A percentile compares a stretch with the other conserved stretches of the same genome.
Evolutionary conservation across 2,329 filamentous ascomycete genomes (phyloP).

Genomic region (Xylaria sp.): DNA sequence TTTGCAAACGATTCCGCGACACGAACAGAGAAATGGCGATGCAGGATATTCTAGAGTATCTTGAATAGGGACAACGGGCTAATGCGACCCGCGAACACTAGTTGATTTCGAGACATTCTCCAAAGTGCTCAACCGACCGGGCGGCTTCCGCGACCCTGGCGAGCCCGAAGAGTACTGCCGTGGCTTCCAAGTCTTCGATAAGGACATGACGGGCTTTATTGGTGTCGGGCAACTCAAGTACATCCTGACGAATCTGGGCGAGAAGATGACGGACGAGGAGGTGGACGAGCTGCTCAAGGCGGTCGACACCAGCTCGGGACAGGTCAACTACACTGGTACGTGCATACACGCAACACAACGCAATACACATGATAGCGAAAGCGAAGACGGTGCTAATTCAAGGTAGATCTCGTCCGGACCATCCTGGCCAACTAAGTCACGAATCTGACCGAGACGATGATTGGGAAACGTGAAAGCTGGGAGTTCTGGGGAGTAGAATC

Average conservation of each 20-base stretch:
- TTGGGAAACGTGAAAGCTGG: slow-evolving; percentile 20
- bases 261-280: slow-evolving; percentile 99
- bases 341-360: not conserved
- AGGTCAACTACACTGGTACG: slow-evolving; percentile 96
- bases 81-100: slow-evolving; percentile 41
- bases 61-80: slow-evolving; percentile 3
- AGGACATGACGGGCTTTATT: slow-evolving; percentile 97
- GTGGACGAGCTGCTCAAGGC: slow-evolving; percentile 98
- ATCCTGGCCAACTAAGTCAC: slow-evolving; percentile 74
- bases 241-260: slow-evolving; percentile 94
- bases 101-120: slow-evolving; percentile 98
- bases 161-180: slow-evolving; percentile 98
- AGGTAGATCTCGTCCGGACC: slow-evolving; percentile 76
- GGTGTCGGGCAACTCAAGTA: slow-evolving; percentile 97
- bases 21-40: not conserved
- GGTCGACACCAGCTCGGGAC: slow-evolving; percentile 91
- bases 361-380: not conserved
- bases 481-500: slow-evolving; percentile 31
- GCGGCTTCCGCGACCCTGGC: slow-evolving; percentile 96
- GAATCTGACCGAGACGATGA: slow-evolving; percentile 7
- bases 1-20: not conserved
- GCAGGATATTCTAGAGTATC: not conserved
- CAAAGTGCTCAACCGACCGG: slow-evolving; percentile 94
- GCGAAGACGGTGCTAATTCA: slow-evolving; percentile 10
- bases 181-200: slow-evolving; percentile 99